These are phyloP conservation scores for Fagus sylvatica DNA, from an alignment of 306 rosid genomes.

Conservation along the genomic window DNA sequence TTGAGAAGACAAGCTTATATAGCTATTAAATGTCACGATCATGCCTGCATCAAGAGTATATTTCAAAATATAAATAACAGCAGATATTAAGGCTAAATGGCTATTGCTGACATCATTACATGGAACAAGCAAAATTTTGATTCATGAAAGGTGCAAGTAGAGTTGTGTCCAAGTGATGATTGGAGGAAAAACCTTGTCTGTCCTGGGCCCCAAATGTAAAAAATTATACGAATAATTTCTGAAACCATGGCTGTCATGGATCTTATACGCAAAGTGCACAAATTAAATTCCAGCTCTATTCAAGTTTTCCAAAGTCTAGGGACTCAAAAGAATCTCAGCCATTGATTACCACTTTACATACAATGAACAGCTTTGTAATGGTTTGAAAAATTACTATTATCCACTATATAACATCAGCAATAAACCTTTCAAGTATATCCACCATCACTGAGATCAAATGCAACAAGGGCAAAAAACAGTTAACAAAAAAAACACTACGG, in stretches of 20 bases:
- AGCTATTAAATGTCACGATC: neutral
- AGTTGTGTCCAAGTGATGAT: constrained; percentile 6
- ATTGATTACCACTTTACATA: constrained; percentile 2
- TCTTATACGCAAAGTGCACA: neutral
- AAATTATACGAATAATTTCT: neutral
- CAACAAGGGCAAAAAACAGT: neutral
- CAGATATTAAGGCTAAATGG: constrained; percentile 17
- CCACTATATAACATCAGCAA: neutral
- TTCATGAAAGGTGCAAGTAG: constrained; percentile 2
- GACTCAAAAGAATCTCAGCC: neutral
- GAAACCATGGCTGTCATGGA: neutral
- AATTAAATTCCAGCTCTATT: neutral
- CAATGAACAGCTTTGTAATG: neutral
- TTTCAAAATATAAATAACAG: neutral
- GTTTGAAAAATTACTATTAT: neutral
- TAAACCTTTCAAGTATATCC: constrained; percentile 1
- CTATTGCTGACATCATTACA: neutral
- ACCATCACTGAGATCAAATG: constrained; percentile 10
- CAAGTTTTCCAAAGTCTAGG: no score
- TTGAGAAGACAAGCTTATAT: constrained; percentile 21
- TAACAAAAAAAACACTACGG: neutral
- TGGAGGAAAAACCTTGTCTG: neutral
- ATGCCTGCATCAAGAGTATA: constrained; percentile 5
- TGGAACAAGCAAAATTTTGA: constrained; percentile 17
- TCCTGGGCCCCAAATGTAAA: constrained; percentile 15